Evolutionary conservation across 352 stramenopile genomes (phyloP), one percentile per base, ranked within the genome.

Genomic region (Chrysophaeum taylorii): DNA sequence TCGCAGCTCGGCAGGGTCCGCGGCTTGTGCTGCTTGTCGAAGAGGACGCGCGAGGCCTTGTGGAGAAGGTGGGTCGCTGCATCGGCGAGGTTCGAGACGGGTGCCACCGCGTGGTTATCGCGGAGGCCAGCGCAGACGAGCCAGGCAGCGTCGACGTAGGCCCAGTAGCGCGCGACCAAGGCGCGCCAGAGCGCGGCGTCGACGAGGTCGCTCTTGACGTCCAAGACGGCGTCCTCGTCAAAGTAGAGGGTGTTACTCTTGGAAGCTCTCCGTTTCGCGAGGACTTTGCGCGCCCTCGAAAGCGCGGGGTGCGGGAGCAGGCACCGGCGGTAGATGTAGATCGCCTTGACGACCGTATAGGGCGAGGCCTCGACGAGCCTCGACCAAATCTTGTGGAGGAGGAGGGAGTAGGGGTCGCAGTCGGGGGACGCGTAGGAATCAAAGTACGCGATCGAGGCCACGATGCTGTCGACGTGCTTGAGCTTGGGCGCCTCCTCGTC

Each of bases 341-440:
- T 70, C 25, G 79, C 78, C 73, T 89, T 89, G 57, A 85, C 72
- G 18, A 78, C 86, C 0, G 83, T 87, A 23, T 81, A 62, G 61
- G 81, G 79, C 69, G 87, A 81, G 57, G 81, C 83, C 73, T 89
- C 83, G 0, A 78, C 78, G 79, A 87, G 86, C 73, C 87, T 86
- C 38, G 72, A 79, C 83, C 83, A 89, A n/a, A 87, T 36, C 31
- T 89, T 89, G 23, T 82, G 67, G 18, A 89, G 69, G 0, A 89
- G 80, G 31, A 80, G 78, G 76, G 86, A 82, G 67, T 87, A 89
- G 69, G 87, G 86, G 75, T 89, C 83, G 63, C 84, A 89, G 52
- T 82, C 78, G 36, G 76, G 73, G 48, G 75, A 83, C 78, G 85
- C 81, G 73, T 89, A 89, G 0, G 82, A 86, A 0, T 87, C 82